Conservation (phyloP, 2,329 filamentous ascomycete species). For the Colletotrichum sidae region DNA sequence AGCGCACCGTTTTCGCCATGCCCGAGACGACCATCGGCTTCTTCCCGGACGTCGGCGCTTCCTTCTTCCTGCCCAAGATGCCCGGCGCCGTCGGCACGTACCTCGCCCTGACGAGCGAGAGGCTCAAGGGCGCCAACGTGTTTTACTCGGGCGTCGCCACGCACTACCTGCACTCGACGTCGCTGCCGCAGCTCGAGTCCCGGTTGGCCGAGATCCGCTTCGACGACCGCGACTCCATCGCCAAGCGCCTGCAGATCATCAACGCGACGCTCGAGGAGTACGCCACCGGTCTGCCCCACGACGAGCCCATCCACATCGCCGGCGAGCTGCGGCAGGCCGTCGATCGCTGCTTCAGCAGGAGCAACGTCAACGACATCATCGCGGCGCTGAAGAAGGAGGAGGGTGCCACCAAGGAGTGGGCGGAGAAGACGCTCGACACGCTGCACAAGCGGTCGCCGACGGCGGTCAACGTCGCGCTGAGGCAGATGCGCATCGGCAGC, state of each 20-base stretch:
- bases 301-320: slow-evolving; percentile 74
- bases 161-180: slow-evolving; percentile 94
- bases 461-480: slow-evolving; percentile 84
- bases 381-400: slow-evolving; percentile 69
- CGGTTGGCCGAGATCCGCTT: slow-evolving; percentile 92
- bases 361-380: slow-evolving; percentile 78
- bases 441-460: slow-evolving; percentile 86
- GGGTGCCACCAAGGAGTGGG: slow-evolving; percentile 76
- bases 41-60: slow-evolving; percentile 97
- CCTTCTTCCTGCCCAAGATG: slow-evolving; percentile 94
- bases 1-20: slow-evolving; percentile 97
- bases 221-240: slow-evolving; percentile 76
- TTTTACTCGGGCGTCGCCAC: slow-evolving; percentile 95
- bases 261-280: slow-evolving; percentile 94
- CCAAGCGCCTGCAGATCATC: slow-evolving; percentile 76
- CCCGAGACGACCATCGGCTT: slow-evolving; percentile 98
- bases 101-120: slow-evolving; percentile 89
- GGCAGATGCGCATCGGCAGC: slow-evolving; percentile 81
- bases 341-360: slow-evolving; percentile 82
- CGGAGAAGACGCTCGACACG: slow-evolving; percentile 78
- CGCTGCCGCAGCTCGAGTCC: slow-evolving; percentile 82
- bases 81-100: slow-evolving; percentile 90
- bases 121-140: slow-evolving; percentile 83
- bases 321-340: slow-evolving; percentile 83
- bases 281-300: slow-evolving; percentile 83